phyloP scores from a whole-genome alignment of 2,329 filamentous ascomycete genomes.

The Ascomycota sp. region DNA sequence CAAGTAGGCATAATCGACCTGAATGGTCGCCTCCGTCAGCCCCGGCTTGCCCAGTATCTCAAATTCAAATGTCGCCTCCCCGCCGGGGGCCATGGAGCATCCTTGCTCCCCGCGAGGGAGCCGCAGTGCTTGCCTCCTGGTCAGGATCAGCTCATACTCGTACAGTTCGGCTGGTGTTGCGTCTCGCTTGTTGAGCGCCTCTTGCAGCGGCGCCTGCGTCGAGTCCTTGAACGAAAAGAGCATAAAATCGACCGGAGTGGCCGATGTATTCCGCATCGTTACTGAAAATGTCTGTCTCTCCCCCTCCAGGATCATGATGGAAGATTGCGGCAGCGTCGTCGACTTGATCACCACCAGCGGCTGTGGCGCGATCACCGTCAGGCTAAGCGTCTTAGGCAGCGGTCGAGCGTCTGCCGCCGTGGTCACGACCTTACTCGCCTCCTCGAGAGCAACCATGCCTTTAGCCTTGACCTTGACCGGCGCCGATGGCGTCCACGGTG shows the following conservation, averaged over 20 bases:
- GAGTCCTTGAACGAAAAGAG: slow-evolving; percentile 83
- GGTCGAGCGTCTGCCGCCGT: slow-evolving; percentile 18
- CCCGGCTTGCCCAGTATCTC: slow-evolving; percentile 76
- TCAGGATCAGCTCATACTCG: slow-evolving; percentile 65
- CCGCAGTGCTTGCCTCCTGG: slow-evolving; percentile 50
- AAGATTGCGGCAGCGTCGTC: slow-evolving; percentile 61
- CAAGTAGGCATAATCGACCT: slow-evolving; percentile 75
- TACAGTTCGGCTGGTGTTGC: slow-evolving; percentile 62
- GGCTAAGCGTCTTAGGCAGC: slow-evolving; percentile 30
- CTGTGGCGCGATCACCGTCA: slow-evolving; percentile 63
- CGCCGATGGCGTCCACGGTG: slow-evolving; percentile 51
- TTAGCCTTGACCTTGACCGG: slow-evolving; percentile 59
- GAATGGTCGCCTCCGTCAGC: slow-evolving; percentile 56
- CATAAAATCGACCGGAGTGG: slow-evolving; percentile 61
- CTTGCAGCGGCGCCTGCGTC: slow-evolving; percentile 56
- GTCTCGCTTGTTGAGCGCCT: slow-evolving; percentile 56
- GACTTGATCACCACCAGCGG: slow-evolving; percentile 58
- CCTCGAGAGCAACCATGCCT: slow-evolving; percentile 41
- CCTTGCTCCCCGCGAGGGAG: slow-evolving; percentile 29
- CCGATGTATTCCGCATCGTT: slow-evolving; percentile 60
- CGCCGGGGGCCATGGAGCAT: slow-evolving; percentile 44
- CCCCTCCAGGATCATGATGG: slow-evolving; percentile 83
- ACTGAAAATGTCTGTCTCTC: slow-evolving; percentile 61
- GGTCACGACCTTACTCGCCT: slow-evolving; percentile 19
- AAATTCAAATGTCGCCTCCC: slow-evolving; percentile 53